Evolutionary conservation across 495 filamentous ascomycete genomes (phyloP).

Genomic region (Friedmanniomyces simplex): DNA sequence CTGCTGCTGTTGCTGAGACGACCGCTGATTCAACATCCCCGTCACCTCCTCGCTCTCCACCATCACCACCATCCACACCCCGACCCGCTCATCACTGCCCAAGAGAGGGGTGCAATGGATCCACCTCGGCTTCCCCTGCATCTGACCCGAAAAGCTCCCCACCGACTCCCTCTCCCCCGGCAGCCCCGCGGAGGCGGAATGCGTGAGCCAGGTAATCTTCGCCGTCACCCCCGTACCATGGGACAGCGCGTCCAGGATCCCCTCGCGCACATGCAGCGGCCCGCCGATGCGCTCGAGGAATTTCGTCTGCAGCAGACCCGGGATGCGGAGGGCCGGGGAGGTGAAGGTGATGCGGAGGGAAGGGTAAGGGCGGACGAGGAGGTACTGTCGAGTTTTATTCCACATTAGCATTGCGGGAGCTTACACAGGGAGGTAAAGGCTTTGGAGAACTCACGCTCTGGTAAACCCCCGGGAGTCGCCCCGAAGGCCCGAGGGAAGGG

Average conservation of each 20-base stretch:
- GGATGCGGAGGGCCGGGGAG: conserved; percentile 31
- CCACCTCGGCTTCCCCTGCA: conserved; percentile 37
- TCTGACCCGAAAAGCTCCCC: too few species aligned
- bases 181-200: neutral
- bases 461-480: conserved; percentile 34
- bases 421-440: neutral
- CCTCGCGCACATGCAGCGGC: conserved; percentile 28
- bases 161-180: neutral
- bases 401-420: neutral
- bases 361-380: conserved; percentile 34
- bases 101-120: conserved; percentile 54
- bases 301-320: conserved; percentile 30
- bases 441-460: conserved; percentile 32
- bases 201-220: conserved; percentile 30
- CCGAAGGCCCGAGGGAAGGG: conserved; percentile 23
- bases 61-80: conserved; percentile 58
- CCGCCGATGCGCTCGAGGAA: conserved; percentile 32
- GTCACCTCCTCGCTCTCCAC: conserved; percentile 41
- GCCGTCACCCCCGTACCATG: conserved; percentile 31
- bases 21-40: conserved; percentile 12
- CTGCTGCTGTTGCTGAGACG: neutral
- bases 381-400: conserved; percentile 20
- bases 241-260: conserved; percentile 26
- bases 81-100: conserved; percentile 46
- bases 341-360: conserved; percentile 36